These are phyloP conservation scores for Pythium vanterpoolii DNA, from an alignment of 352 stramenopile species.

Conservation along the genomic window DNA sequence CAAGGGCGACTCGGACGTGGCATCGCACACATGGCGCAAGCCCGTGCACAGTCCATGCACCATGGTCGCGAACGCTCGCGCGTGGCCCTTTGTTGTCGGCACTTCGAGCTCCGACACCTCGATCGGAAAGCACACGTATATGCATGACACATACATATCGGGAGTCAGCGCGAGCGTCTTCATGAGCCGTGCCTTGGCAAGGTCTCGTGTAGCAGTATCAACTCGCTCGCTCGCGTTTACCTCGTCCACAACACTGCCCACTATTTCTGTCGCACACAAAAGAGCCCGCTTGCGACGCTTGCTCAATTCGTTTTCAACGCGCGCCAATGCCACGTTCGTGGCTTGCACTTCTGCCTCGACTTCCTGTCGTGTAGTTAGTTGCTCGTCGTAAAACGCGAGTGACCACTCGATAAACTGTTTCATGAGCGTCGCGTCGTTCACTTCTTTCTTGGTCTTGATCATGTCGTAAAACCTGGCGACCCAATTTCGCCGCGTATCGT, in stretches of 20 bases:
- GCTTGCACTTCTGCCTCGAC: constrained; percentile 17
- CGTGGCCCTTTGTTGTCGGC: not conserved
- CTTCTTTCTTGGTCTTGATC: constrained; percentile 22
- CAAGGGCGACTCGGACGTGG: constrained; percentile 13
- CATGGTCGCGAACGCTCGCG: constrained; percentile 2
- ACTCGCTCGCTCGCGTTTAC: constrained; percentile 18
- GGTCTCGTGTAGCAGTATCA: constrained; percentile 9
- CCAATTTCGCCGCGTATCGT: constrained; percentile 34
- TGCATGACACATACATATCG: constrained; percentile 24
- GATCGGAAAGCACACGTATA: constrained; percentile 35
- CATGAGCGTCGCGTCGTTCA: constrained; percentile 7
- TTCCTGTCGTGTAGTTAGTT: not conserved
- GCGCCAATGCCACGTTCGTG: constrained; percentile 21
- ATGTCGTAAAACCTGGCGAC: constrained; percentile 27
- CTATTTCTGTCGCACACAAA: constrained; percentile 32
- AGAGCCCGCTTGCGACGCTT: constrained; percentile 32
- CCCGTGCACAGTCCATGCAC: constrained; percentile 29
- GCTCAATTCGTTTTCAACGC: constrained; percentile 32
- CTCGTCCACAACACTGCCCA: constrained; percentile 17
- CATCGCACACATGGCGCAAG: constrained; percentile 30
- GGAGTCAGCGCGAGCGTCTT: constrained; percentile 17
- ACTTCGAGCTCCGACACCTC: constrained; percentile 17
- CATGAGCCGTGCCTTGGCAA: constrained; percentile 20
- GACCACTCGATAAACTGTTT: constrained; percentile 19
- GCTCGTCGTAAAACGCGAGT: constrained; percentile 16